Conservation (phyloP, 2,329 filamentous ascomycete genomes). For the Amauroascus niger region DNA sequence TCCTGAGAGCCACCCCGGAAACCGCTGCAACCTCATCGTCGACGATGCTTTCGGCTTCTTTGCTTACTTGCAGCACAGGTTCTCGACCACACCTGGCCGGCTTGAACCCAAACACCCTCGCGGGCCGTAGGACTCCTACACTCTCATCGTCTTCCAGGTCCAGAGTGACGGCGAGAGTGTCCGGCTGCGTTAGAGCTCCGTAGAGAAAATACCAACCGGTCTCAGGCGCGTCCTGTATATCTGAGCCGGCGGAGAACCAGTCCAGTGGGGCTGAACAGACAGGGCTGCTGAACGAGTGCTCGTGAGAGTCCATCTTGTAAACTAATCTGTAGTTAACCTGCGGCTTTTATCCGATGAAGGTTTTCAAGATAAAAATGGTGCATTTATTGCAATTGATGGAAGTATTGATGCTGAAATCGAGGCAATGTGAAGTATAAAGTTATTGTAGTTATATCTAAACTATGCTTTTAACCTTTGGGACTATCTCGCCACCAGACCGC, state of each 20-base stretch:
- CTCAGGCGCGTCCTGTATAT: neutral
- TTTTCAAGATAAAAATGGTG: too few species aligned
- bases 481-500: too few species aligned
- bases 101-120: constrained; percentile 13
- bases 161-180: constrained; percentile 11
- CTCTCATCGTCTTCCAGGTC: neutral
- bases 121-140: neutral
- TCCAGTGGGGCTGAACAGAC: constrained; percentile 9
- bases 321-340: too few species aligned
- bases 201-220: constrained; percentile 19
- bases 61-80: constrained; percentile 6
- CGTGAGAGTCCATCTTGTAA: neutral
- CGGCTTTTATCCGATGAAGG: too few species aligned
- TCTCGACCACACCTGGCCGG: constrained; percentile 9
- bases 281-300: constrained; percentile 3
- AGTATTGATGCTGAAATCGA: neutral
- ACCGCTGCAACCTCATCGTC: constrained; percentile 6
- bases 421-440: too few species aligned
- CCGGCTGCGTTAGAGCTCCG: constrained; percentile 12
- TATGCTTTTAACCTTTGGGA: too few species aligned
- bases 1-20: constrained; percentile 6
- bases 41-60: neutral
- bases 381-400: too few species aligned
- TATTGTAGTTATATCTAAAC: too few species aligned
- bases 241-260: constrained; percentile 12